Evolutionary conservation across 2,329 filamentous ascomycete species (phyloP), one percentile per base, ranked within the genome.

Genomic region (Phialocephala sp.): DNA sequence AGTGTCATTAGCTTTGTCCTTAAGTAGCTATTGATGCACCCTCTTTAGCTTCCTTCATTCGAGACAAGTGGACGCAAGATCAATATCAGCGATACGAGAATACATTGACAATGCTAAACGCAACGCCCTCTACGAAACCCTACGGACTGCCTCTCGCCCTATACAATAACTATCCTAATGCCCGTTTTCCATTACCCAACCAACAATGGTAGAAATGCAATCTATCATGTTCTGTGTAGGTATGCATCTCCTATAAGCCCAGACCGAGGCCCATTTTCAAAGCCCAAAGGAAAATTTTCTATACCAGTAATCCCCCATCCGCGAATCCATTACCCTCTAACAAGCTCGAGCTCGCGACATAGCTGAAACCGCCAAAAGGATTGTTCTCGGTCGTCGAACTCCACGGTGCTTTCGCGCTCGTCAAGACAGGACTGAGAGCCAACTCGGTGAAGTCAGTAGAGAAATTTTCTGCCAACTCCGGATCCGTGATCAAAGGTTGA

Each of bases 381-480:
- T 77, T 72, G 15, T 73, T 71, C 8, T 66, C 68, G 5, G 60
- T 62, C 20, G 64, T 64, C 9, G 68, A 62, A 50, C 67, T 70
- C 73, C 75, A 74, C 8, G 69, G 70, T 9, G 70, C 61, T 57
- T 69, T 72, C 1, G 60, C 60, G 58, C 66, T 78, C 12, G 80
- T 79, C 62, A 89, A 76, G 1, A 91, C 83, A 6, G 93, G 93
- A 76, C 91, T 96, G 61, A 98, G 83, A 3, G 92, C 87, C 68
- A 97, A 79, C 63, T 91, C 89, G 0, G 94, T 99, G 77, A 99
- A 99, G 76, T 97, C 93, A n/a, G 84, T 83, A 0, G 91, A 87
- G 79, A 99, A 99, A 80, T 99, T 99, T 85, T 99, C 96, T 0
- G 95, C 95, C 55, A 97, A 84, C 77, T 96, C 94, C 0, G 95